Evolutionary conservation across 768 basidiomycete genomes (phyloP).

Genomic region (Lactarius quietus): DNA sequence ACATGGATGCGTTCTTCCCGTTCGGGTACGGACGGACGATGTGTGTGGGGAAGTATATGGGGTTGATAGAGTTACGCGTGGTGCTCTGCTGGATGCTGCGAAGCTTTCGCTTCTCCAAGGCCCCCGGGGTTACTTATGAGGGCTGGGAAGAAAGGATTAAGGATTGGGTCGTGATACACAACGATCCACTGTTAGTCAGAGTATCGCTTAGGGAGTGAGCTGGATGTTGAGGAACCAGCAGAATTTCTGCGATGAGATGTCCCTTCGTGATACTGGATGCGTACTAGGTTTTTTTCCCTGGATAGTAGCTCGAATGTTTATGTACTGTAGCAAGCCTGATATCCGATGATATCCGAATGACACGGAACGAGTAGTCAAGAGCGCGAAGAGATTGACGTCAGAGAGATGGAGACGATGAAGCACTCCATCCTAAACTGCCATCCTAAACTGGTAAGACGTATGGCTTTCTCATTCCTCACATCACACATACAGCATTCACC

Average conservation of each 20-base stretch:
- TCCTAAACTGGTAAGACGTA: background rate
- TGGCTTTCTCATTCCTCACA: too few relatives aligned
- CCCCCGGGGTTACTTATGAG: background rate
- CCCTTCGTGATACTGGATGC: background rate
- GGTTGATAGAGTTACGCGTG: conserved; percentile 41
- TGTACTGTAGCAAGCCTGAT: background rate
- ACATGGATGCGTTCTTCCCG: conserved; percentile 39
- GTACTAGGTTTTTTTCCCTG: too few relatives aligned
- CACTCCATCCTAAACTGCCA: too few relatives aligned
- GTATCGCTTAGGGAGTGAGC: conserved; percentile 14
- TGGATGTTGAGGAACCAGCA: background rate
- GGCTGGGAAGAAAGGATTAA: conserved; percentile 14
- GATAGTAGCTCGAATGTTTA: too few relatives aligned
- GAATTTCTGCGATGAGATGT: background rate
- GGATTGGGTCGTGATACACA: conserved; percentile 21
- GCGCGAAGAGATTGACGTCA: background rate
- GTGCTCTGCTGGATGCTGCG: conserved; percentile 37
- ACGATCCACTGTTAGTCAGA: conserved; percentile 2
- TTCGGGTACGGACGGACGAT: conserved; percentile 43
- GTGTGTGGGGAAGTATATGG: conserved; percentile 44
- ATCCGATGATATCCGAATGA: too few relatives aligned
- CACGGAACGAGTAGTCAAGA: background rate
- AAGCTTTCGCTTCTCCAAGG: conserved; percentile 32
- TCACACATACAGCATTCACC: too few relatives aligned
- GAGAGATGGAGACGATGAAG: background rate